These are phyloP conservation scores for Suhomyces chickasaworum DNA, from an alignment of 1,139 yeast genomes.

Conservation along the genomic window DNA sequence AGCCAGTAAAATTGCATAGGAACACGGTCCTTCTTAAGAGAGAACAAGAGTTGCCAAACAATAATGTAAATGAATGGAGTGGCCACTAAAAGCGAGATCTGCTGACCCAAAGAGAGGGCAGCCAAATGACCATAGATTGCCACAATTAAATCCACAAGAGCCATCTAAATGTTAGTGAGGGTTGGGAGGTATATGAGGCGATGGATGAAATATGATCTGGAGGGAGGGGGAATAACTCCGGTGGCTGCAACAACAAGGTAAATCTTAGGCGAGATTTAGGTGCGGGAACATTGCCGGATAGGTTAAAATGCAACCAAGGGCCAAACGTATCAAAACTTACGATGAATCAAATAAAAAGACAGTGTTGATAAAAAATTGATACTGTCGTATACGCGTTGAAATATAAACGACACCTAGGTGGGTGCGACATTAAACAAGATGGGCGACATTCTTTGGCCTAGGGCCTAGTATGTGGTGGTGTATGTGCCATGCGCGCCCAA, in stretches of 20 bases:
- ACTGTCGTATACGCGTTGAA: conserved; percentile 3
- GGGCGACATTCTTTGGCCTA: conserved; percentile 2
- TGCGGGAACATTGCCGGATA: not conserved
- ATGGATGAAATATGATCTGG: not conserved
- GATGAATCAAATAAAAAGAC: not conserved
- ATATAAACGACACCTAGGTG: conserved; percentile 1
- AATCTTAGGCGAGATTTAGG: not conserved
- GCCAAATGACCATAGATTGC: conserved; percentile 26
- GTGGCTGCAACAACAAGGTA: not conserved
- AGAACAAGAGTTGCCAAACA: conserved; percentile 68
- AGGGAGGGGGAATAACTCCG: not conserved
- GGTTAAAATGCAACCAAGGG: not conserved
- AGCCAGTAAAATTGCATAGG: conserved; percentile 92
- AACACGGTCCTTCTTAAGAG: conserved; percentile 74
- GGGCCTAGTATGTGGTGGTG: no score
- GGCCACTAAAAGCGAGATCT: conserved; percentile 38
- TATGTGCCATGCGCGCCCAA: no score
- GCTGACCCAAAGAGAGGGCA: conserved; percentile 33
- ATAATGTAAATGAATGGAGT: conserved; percentile 63
- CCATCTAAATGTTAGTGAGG: conserved; percentile 24
- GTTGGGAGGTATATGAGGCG: not conserved
- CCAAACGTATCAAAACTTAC: not conserved
- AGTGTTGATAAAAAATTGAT: conserved; percentile 4
- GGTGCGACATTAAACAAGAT: not conserved
- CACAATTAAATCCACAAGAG: conserved; percentile 28